Percentiles rank a stretch among this genome's conserved stretches.
phyloP scores from a whole-genome alignment of 2,329 filamentous ascomycete species.

The Elsinoe batatas region DNA sequence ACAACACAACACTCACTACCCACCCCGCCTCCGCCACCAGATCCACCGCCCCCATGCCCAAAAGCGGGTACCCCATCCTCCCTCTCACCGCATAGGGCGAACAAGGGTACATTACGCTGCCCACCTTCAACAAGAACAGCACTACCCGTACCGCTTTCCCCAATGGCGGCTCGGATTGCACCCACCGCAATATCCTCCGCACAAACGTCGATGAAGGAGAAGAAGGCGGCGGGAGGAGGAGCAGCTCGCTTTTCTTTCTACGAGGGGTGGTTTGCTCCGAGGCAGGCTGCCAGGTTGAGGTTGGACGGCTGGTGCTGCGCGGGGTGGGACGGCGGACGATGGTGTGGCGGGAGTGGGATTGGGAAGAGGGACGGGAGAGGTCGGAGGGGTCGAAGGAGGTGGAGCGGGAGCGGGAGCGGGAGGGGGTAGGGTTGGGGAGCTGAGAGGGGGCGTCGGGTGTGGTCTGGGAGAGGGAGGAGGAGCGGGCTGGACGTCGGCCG shows the following conservation, averaged over 20 bases:
- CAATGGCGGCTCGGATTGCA: slow-evolving; percentile 20
- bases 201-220: slow-evolving; percentile 22
- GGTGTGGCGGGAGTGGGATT: not conserved
- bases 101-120: slow-evolving; percentile 57
- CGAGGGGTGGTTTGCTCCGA: not conserved
- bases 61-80: slow-evolving; percentile 55
- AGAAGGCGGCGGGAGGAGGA: slow-evolving; percentile 29
- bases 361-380: not conserved
- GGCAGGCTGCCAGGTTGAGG: not conserved
- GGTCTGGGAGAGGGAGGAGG: slow-evolving; percentile 14
- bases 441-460: not conserved
- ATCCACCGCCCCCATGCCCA: slow-evolving; percentile 50
- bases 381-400: slow-evolving; percentile 15
- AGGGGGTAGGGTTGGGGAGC: not conserved
- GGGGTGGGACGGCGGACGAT: not conserved
- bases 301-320: not conserved
- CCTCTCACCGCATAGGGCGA: slow-evolving; percentile 59
- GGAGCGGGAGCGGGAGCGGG: slow-evolving; percentile 13
- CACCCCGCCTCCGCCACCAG: not conserved
- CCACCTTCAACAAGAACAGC: slow-evolving; percentile 60
- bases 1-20: slow-evolving; percentile 25
- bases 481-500: slow-evolving; percentile 19
- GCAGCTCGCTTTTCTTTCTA: slow-evolving; percentile 20
- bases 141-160: slow-evolving; percentile 39
- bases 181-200: slow-evolving; percentile 27